These are phyloP conservation scores for Phialophora macrospora DNA, from an alignment of 2,329 filamentous ascomycete genomes.

Conservation along the genomic window DNA sequence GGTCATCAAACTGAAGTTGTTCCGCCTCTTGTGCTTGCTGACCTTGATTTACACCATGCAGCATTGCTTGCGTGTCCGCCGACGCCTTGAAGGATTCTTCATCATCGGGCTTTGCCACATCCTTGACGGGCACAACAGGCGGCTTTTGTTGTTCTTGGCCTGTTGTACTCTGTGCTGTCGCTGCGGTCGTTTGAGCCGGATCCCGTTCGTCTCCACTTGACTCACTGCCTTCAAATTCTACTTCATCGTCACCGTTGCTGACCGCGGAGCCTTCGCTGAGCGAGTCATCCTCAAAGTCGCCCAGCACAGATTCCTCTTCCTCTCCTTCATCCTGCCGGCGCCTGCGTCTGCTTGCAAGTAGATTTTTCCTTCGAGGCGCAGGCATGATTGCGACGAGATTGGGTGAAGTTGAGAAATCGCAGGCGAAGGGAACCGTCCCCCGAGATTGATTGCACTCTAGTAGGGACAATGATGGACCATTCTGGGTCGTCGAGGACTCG, in stretches of 20 bases:
- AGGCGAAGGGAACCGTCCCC: slow-evolving; percentile 1
- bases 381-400: slow-evolving; percentile 45
- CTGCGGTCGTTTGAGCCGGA: slow-evolving; percentile 35
- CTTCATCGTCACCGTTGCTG: slow-evolving; percentile 63
- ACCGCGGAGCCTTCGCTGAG: slow-evolving; percentile 65
- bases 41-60: slow-evolving; percentile 61
- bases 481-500: slow-evolving; percentile 25
- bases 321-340: slow-evolving; percentile 56
- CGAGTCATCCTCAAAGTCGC: slow-evolving; percentile 64
- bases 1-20: slow-evolving; percentile 59
- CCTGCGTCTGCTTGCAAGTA: slow-evolving; percentile 51
- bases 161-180: background rate
- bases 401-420: background rate
- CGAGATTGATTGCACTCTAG: slow-evolving; percentile 8
- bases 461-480: slow-evolving; percentile 23
- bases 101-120: background rate
- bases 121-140: background rate
- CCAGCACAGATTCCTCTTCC: slow-evolving; percentile 56
- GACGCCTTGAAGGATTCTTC: slow-evolving; percentile 20
- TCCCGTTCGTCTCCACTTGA: slow-evolving; percentile 58
- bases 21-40: slow-evolving; percentile 49
- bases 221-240: slow-evolving; percentile 64
- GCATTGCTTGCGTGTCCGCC: slow-evolving; percentile 65
- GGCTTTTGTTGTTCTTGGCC: slow-evolving; percentile 1
- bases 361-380: slow-evolving; percentile 49